These are phyloP conservation scores for Hysterangium stoloniferum DNA, from an alignment of 768 basidiomycete species.

Conservation along the genomic window DNA sequence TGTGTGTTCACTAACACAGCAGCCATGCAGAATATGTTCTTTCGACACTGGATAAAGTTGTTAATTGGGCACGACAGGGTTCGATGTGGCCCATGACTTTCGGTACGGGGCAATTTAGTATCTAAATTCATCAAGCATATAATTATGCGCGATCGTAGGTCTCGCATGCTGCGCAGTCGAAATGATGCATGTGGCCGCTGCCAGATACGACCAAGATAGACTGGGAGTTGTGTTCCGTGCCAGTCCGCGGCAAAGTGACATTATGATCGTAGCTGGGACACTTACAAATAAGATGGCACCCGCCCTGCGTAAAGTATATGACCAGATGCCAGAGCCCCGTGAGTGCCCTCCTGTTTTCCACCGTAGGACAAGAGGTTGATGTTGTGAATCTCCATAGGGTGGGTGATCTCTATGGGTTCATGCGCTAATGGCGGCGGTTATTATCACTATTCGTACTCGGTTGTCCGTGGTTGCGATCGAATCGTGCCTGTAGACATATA, in stretches of 20 bases:
- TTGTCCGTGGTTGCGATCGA: conserved; percentile 98
- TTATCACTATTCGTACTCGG: conserved; percentile 98
- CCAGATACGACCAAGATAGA: conserved; percentile 97
- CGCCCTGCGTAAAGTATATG: conserved; percentile 91
- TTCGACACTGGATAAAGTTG: conserved; percentile 91
- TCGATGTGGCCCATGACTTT: conserved; percentile 99
- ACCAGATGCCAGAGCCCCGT: conserved; percentile 98
- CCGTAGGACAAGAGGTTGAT: conserved; percentile 2
- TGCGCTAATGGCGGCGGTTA: conserved; percentile 98
- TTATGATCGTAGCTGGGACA: conserved; percentile 99
- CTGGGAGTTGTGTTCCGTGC: conserved; percentile 97
- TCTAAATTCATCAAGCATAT: background rate
- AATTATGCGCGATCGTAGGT: conserved; percentile 39
- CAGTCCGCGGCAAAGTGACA: conserved; percentile 94
- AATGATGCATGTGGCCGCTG: conserved; percentile 99
- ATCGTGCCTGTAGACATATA: conserved; percentile 99
- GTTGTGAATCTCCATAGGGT: conserved; percentile 42
- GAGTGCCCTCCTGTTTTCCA: conserved; percentile 24
- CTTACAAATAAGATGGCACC: conserved; percentile 99
- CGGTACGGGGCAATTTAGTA: conserved; percentile 34
- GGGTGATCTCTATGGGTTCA: conserved; percentile 99
- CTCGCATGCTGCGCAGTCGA: conserved; percentile 99
- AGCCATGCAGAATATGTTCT: conserved; percentile 77
- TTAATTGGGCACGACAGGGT: conserved; percentile 95
- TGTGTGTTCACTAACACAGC: background rate